Evolutionary conservation across 805 yeast species (phyloP).

Genomic region (Saturnispora zaruensis): DNA sequence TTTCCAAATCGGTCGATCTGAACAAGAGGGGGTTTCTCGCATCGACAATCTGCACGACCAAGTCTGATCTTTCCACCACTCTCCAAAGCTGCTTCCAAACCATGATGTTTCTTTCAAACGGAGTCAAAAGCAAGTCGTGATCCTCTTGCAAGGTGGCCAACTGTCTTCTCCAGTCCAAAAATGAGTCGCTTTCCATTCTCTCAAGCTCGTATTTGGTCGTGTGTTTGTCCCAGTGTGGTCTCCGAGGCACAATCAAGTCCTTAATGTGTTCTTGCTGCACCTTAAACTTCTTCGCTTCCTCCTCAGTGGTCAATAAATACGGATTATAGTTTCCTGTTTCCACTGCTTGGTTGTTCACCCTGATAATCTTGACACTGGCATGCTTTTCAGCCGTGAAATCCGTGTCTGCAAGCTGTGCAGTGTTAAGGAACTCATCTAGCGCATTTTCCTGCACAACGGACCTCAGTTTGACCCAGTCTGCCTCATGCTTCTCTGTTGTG

Average conservation of each 20-base stretch:
- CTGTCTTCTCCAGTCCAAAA: constrained; percentile 88
- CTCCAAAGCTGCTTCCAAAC: constrained; percentile 99
- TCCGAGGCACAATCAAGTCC: constrained; percentile 77
- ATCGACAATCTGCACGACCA: constrained; percentile 94
- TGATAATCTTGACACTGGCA: constrained; percentile 74
- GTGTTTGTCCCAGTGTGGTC: constrained; percentile 75
- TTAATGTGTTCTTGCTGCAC: constrained; percentile 60
- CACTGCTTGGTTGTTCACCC: constrained; percentile 66
- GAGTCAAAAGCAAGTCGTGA: constrained; percentile 81
- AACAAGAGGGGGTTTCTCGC: constrained; percentile 90
- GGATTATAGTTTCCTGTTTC: constrained; percentile 45
- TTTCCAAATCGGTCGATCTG: constrained; percentile 77
- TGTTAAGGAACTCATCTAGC: constrained; percentile 85
- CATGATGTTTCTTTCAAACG: constrained; percentile 93
- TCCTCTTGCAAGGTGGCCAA: constrained; percentile 78
- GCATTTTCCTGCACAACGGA: constrained; percentile 94
- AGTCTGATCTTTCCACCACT: constrained; percentile 89
- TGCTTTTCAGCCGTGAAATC: constrained; percentile 91
- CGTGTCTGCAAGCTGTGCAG: constrained; percentile 93
- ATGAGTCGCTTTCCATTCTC: constrained; percentile 80
- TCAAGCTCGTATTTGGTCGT: constrained; percentile 75
- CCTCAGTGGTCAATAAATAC: constrained; percentile 56
- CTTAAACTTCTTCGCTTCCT: constrained; percentile 49
- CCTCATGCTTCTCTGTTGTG: constrained; percentile 78
- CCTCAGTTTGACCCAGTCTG: constrained; percentile 80